Conservation (phyloP, 169 alveolate species). For the Plasmodium gallinaceum region DNA sequence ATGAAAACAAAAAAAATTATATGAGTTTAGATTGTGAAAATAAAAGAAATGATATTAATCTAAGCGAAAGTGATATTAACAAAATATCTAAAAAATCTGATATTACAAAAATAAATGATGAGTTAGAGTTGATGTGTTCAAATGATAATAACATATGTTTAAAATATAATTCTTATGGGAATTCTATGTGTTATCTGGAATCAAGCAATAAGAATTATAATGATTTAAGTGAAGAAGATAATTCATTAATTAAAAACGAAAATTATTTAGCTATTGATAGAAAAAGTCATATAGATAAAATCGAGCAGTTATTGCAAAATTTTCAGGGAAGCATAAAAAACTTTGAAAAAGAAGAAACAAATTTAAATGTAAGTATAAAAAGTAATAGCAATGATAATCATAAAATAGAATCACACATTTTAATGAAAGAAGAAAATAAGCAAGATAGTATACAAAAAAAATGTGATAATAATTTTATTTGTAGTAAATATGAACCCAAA, state of each 20-base stretch:
- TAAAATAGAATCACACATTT: too few relatives aligned
- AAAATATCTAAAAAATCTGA: background rate
- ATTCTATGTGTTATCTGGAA: background rate
- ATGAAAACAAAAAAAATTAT: background rate
- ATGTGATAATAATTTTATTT: too few relatives aligned
- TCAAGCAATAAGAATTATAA: background rate
- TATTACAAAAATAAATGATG: background rate
- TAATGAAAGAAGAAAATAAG: background rate
- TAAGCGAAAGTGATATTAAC: background rate
- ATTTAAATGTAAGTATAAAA: background rate
- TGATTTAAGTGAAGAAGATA: background rate
- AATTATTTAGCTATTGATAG: background rate
- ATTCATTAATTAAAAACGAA: background rate
- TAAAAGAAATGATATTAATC: background rate
- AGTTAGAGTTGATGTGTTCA: background rate
- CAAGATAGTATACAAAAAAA: background rate
- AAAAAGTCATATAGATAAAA: background rate
- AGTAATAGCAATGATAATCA: background rate
- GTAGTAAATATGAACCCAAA: too few relatives aligned
- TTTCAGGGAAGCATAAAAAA: background rate
- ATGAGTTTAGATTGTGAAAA: background rate
- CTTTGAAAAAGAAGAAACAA: background rate
- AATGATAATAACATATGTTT: background rate
- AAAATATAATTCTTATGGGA: background rate
- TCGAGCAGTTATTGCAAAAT: conserved; percentile 9